Evolutionary conservation across 805 yeast genomes (phyloP).

Genomic region (Kuraishia hungarica): DNA sequence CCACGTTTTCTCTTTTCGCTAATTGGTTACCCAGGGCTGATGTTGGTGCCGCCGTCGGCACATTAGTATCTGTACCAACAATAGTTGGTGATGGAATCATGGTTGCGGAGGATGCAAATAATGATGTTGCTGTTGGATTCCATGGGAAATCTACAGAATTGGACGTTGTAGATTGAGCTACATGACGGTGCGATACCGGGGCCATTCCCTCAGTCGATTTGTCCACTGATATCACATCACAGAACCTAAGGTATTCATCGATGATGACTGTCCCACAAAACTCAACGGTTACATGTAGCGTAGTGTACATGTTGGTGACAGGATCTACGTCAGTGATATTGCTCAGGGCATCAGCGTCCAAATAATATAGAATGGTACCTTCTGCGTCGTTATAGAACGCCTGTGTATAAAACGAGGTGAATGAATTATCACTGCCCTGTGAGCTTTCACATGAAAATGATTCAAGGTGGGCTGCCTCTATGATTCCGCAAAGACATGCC

Average conservation of each 20-base stretch:
- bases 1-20: neutral
- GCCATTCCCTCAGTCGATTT: neutral
- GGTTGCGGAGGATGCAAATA: neutral
- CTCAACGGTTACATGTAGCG: constrained; percentile 34
- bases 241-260: constrained; percentile 32
- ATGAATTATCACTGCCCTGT: neutral
- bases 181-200: neutral
- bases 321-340: constrained; percentile 33
- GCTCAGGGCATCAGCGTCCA: constrained; percentile 9
- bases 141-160: neutral
- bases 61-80: neutral
- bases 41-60: neutral
- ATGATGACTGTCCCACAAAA: constrained; percentile 33
- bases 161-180: neutral
- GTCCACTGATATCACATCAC: constrained; percentile 22
- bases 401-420: constrained; percentile 4
- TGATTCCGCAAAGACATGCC: neutral
- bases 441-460: constrained; percentile 4
- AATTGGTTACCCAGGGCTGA: neutral
- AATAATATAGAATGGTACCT: constrained; percentile 6
- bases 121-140: neutral
- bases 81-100: neutral
- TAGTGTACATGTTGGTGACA: constrained; percentile 38
- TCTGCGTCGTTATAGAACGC: constrained; percentile 6
- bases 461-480: constrained; percentile 6